phyloP scores from a whole-genome alignment of 164 flowering plant species.

The Santalum album region DNA sequence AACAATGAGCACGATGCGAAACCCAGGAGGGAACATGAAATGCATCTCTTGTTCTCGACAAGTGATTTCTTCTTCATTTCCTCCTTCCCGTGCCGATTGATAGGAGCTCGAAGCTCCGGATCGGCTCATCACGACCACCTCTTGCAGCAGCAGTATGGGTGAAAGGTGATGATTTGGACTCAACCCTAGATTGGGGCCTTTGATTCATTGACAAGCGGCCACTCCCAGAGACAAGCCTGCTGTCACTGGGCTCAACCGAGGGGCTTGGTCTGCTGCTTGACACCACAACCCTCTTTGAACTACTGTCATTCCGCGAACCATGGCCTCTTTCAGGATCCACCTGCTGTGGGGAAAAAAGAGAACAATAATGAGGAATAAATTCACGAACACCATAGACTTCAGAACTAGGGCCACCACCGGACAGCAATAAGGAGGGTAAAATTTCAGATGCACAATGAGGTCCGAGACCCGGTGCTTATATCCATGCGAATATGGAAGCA shows the following conservation, averaged over 20 bases:
- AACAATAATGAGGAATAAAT: not conserved
- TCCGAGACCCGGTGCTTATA: too few relatives aligned
- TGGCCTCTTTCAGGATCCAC: slow-evolving; percentile 39
- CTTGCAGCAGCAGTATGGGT: slow-evolving; percentile 21
- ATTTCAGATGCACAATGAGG: too few relatives aligned
- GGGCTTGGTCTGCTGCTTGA: slow-evolving; percentile 55
- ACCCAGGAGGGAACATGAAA: too few relatives aligned
- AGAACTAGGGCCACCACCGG: too few relatives aligned
- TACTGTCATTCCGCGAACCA: slow-evolving; percentile 33
- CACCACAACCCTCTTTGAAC: slow-evolving; percentile 40
- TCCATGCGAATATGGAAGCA: too few relatives aligned
- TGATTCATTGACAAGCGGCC: slow-evolving; percentile 26
- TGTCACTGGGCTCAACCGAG: slow-evolving; percentile 43
- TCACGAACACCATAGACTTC: not conserved
- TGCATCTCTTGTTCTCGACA: too few relatives aligned
- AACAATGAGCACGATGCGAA: too few relatives aligned
- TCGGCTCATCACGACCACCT: slow-evolving; percentile 24
- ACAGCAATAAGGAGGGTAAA: too few relatives aligned
- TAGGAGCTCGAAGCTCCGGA: slow-evolving; percentile 41
- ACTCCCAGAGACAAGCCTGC: slow-evolving; percentile 23
- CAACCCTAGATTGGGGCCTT: slow-evolving; percentile 30
- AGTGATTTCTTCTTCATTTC: slow-evolving; percentile 16
- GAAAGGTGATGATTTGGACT: slow-evolving; percentile 23
- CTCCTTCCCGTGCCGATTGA: slow-evolving; percentile 38
- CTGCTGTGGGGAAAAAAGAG: slow-evolving; percentile 17